Evolutionary conservation across 805 yeast genomes (phyloP), one percentile per base, ranked within the genome.

Genomic region (Lipomyces japonicus): DNA sequence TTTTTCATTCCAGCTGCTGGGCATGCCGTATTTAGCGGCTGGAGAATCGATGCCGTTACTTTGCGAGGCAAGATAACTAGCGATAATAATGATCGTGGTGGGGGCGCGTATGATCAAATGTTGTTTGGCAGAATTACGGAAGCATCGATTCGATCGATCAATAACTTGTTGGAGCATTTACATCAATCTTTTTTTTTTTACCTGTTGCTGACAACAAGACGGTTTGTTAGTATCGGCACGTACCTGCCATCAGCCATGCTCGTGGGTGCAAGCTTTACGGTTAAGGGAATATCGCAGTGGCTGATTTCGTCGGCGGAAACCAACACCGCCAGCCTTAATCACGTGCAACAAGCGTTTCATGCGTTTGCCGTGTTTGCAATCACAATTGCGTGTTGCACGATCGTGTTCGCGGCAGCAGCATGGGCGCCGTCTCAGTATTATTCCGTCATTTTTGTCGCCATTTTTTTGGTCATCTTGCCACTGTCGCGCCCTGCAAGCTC

Each of bases 111-210:
- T 48, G 97, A 93, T 68, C 81, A 91, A 50, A 91, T 97, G 1
- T 88, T 93, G 23, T 83, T 85, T 65, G 98, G 97, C 3, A 78
- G 97, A 65, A 76, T 91, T 2, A 78, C 88, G 18, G 99, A 93
- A 68, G 87, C 95, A 2, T 72, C 84, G 6, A 82, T 90, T 64
- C 77, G 98, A 53, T 82, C 96, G 0, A 85, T 93, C 32, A 93
- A 93, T 70, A 93, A 93, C 65, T 74, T 93, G 59, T 72, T 91
- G 34, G 99, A 93, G 66, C 95, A 91, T 65, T 91, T 91, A 68
- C 99, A 93, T 68, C 99, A 93, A 68, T 87, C 96, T 1, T 93
- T 89, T 63, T 93, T 93, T 73, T 93, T 90, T 64, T 93, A 91
- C 69, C 74, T 91, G 58, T 66, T 93, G 69, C 68, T 93, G 43